Evolutionary conservation across 169 alveolate genomes (phyloP), one percentile per base, ranked within the genome.

Genomic region (Cryptosporidium muris): DNA sequence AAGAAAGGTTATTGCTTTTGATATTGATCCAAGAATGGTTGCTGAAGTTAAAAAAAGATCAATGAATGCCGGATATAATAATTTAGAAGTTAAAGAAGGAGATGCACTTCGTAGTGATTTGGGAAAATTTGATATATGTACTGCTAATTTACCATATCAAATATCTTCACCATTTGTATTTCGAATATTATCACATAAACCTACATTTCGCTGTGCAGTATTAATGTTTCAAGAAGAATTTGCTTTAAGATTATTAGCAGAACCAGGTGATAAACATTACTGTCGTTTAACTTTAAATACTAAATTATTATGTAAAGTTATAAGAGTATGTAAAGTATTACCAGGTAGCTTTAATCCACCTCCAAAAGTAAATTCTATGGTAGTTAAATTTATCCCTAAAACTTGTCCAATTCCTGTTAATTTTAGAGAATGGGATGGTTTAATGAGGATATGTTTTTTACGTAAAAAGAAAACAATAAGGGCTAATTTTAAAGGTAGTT

Each of bases 301-400:
- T n/a, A 93, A 96, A 81, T 91, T 94, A 81, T 88, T 95, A 40
- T 88, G 96, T 47, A 92, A 93, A 80, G 95, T 91, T 34, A 96
- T 94, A 42, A 90, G 97, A 37, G 95, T 95, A 40, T 95, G 98
- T 89, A 97, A 97, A 89, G 99, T 98, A 5, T 92, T 97, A 25
- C 94, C 96, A 89, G 98, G 98, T 63, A 95, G 97, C 85, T 98
- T 98, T 91, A 97, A 95, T 68, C 99, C 99, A 11, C 99, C 99
- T 51, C 99, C 99, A 40, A 97, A 98, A 92, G 99, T 98, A 1
- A 99, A 98, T 90, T 94, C 99, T 64, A 95, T 98, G 91, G 97
- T 98, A 36, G 99, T 98, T 38, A 95, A 98, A 85, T 95, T 98
- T 65, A 98, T 95, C 62, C 99, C 99, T 3, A 92, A 96, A 58